Evolutionary conservation across 495 filamentous ascomycete species (phyloP), one percentile per base, ranked within the genome.

Genomic region (Hypoxylon cercidicola): DNA sequence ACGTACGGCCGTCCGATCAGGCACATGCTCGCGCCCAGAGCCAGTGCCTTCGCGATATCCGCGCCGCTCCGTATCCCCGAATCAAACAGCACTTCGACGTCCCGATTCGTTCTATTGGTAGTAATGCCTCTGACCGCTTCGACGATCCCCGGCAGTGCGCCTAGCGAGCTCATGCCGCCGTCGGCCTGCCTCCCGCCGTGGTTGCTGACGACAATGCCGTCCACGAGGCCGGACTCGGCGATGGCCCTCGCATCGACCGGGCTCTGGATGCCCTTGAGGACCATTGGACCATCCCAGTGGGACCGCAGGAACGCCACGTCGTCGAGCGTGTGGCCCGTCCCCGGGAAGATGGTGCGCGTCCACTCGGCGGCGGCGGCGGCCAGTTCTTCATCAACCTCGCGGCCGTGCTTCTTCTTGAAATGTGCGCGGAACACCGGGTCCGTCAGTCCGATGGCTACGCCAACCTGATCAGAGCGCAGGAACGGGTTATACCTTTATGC

Each of bases 161-260:
- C 74, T 5, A 89, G 74, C 1, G 84, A 80, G 2, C 85, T 79
- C 0, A 80, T 80, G 0, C 83, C 73, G 39, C 81, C 84, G 68
- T 90, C 88, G 8, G 87, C 72, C 65, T 81, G 82, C 12, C 88
- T 70, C 0, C 88, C 88, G 18, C 88, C 88, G 72, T 90, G 88
- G 47, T 89, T 90, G 60, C 80, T 84, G 13, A 82, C 71, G 41
- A 81, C 72, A 18, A 89, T 84, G 1, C 81, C 87, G 19, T 86
- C 76, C 7, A 83, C 76, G 32, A 56, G 56, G 0, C 81, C 81
- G 49, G 75, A 63, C 39, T 82, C 73, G 56, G 81, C 70, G 0
- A 85, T 85, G 21, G 76, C 58, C 18, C 71, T 67, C 10, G 84
- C 85, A 75, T 89, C 87, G 43, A 79, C 83, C 2, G 77, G 77